Percentiles rank a stretch among this genome's conserved stretches.
phyloP scores from a whole-genome alignment of 2,329 filamentous ascomycete genomes.

The Arthrobotrys entomopaga region DNA sequence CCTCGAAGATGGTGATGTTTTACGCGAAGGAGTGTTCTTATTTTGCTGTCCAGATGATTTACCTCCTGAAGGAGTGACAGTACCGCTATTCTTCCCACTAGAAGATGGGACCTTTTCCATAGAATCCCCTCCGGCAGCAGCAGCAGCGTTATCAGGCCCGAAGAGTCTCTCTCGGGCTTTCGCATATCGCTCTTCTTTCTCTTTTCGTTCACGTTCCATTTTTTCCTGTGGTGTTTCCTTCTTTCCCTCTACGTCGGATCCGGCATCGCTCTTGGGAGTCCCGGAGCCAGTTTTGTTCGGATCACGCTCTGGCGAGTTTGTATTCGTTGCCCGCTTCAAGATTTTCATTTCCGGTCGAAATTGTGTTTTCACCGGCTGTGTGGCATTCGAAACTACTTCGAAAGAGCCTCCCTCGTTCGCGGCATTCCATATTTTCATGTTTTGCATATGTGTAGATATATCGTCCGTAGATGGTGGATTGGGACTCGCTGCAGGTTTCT shows the following conservation, averaged over 20 bases:
- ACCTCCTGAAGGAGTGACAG: conserved; percentile 35
- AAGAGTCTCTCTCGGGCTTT: conserved; percentile 58
- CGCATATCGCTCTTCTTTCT: conserved; percentile 57
- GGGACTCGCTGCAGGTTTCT: conserved; percentile 31
- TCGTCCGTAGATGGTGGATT: conserved; percentile 28
- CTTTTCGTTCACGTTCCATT: conserved; percentile 54
- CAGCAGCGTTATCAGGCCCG: conserved; percentile 50
- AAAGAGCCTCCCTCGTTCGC: conserved; percentile 46
- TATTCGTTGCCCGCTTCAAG: conserved; percentile 56
- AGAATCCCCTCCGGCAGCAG: conserved; percentile 22
- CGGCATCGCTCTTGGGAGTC: conserved; percentile 55
- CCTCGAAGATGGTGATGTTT: conserved; percentile 48
- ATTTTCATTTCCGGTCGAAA: conserved; percentile 59
- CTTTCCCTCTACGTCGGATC: conserved; percentile 41
- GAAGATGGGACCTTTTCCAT: conserved; percentile 49
- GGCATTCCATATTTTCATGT: conserved; percentile 53
- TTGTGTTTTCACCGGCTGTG: conserved; percentile 56
- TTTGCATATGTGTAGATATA: conserved; percentile 45
- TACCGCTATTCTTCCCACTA: conserved; percentile 51
- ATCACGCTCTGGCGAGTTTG: conserved; percentile 32
- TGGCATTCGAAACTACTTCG: conserved; percentile 30
- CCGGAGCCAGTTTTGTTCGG: conserved; percentile 48
- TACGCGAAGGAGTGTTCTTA: conserved; percentile 49
- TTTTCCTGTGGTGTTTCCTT: conserved; percentile 53
- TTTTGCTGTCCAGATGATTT: conserved; percentile 32